phyloP scores from a whole-genome alignment of 1,284 basidiomycete species.

The Ustilago curta region DNA sequence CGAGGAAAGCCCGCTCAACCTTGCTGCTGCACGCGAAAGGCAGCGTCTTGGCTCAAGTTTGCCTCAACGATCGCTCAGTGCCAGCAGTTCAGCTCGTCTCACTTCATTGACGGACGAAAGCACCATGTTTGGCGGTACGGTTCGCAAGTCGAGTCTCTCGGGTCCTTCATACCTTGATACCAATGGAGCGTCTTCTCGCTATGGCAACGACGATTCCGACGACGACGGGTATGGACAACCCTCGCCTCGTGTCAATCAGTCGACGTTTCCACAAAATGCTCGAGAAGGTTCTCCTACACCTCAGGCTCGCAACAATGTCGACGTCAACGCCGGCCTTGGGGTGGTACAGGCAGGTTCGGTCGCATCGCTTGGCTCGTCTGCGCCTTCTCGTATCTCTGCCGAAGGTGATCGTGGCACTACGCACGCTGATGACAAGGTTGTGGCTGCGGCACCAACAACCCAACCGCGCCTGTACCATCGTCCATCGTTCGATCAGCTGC shows the following conservation, averaged over 20 bases:
- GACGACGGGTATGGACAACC: slow-evolving; percentile 59
- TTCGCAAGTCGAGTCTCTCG: slow-evolving; percentile 18
- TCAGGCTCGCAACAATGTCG: slow-evolving; percentile 6
- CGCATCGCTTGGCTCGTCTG: slow-evolving; percentile 24
- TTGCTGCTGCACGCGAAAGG: slow-evolving; percentile 47
- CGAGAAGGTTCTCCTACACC: slow-evolving; percentile 13
- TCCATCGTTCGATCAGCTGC: slow-evolving; percentile 39
- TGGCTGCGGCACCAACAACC: background rate
- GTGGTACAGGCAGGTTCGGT: slow-evolving; percentile 17
- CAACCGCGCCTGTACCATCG: slow-evolving; percentile 47
- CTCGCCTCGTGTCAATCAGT: slow-evolving; percentile 31
- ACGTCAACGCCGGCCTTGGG: background rate
- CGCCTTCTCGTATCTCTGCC: slow-evolving; percentile 18
- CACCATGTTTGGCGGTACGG: slow-evolving; percentile 48
- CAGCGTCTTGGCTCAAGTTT: slow-evolving; percentile 32
- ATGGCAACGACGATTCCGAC: slow-evolving; percentile 33
- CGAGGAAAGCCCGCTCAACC: slow-evolving; percentile 44
- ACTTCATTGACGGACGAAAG: slow-evolving; percentile 48
- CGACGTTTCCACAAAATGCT: slow-evolving; percentile 1
- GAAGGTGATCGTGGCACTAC: slow-evolving; percentile 10
- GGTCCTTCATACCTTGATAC: slow-evolving; percentile 20
- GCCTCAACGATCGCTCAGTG: slow-evolving; percentile 44
- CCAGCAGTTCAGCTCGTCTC: slow-evolving; percentile 39
- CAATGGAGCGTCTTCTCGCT: slow-evolving; percentile 4
- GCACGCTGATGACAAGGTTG: background rate